A percentile compares a stretch with the other conserved stretches of the same genome.
Evolutionary conservation across 352 stramenopile genomes (phyloP).

Genomic region (Elongisporangium anandrum): DNA sequence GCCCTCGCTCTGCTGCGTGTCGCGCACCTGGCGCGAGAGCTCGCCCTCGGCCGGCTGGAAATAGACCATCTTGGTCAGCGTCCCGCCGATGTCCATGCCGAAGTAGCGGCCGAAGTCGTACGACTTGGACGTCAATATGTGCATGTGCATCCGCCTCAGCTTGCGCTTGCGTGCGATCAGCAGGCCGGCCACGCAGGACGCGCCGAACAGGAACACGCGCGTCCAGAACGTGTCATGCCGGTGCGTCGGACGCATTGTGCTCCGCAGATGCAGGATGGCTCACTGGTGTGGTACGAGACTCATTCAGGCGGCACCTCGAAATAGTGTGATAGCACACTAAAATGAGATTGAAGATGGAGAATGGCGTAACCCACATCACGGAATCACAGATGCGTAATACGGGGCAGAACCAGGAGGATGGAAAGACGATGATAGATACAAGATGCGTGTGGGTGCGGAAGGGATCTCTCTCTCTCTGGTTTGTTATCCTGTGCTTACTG

Average conservation of each 20-base stretch:
- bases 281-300: neutral
- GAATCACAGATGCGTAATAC: neutral
- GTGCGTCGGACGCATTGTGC: slow-evolving; percentile 4
- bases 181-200: slow-evolving; percentile 60
- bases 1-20: slow-evolving; percentile 30
- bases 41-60: slow-evolving; percentile 71
- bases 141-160: slow-evolving; percentile 61
- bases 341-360: neutral
- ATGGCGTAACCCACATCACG: neutral
- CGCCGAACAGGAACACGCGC: slow-evolving; percentile 66
- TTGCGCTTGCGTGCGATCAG: slow-evolving; percentile 66
- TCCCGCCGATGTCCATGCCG: slow-evolving; percentile 92
- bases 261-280: neutral
- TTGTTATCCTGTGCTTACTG: neutral
- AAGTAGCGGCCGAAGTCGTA: slow-evolving; percentile 76
- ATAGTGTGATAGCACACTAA: neutral
- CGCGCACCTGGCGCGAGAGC: slow-evolving; percentile 11
- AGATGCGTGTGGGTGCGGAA: neutral
- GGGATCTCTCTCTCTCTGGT: neutral
- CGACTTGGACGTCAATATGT: slow-evolving; percentile 63
- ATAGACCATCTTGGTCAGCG: slow-evolving; percentile 92
- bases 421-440: neutral
- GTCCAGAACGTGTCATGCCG: slow-evolving; percentile 58
- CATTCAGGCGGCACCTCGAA: neutral
- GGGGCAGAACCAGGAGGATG: neutral